These are phyloP conservation scores for Arthrobotrys musiformis DNA, from an alignment of 2,329 filamentous ascomycete species.

Conservation along the genomic window DNA sequence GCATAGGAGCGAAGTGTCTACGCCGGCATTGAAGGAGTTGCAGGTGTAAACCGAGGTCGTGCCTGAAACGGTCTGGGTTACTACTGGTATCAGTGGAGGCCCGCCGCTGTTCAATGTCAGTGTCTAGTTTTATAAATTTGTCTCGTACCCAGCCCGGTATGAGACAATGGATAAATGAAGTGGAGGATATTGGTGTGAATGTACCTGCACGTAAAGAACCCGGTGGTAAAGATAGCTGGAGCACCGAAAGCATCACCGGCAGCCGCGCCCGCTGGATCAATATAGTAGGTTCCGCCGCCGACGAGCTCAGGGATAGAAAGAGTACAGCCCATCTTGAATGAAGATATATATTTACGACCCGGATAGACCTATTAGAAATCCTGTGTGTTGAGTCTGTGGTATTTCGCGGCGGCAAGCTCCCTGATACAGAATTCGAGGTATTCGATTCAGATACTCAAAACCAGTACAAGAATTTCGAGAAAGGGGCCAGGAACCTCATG, in stretches of 20 bases:
- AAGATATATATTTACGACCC: background rate
- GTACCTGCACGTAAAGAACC: constrained; percentile 37
- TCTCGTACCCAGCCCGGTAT: no score
- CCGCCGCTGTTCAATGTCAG: constrained; percentile 13
- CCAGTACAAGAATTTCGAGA: background rate
- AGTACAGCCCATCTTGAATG: constrained; percentile 33
- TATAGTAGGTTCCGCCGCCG: constrained; percentile 14
- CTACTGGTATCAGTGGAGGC: background rate
- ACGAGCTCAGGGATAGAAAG: constrained; percentile 20
- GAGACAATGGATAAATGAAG: background rate
- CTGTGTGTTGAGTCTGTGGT: constrained; percentile 5
- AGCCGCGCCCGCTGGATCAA: constrained; percentile 8
- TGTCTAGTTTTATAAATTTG: no score
- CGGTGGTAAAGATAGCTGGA: constrained; percentile 7
- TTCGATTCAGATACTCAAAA: no score
- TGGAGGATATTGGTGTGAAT: background rate
- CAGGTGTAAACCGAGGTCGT: constrained; percentile 23
- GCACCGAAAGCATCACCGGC: constrained; percentile 25
- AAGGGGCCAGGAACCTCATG: background rate
- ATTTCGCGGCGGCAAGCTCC: background rate
- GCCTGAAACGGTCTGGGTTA: constrained; percentile 7
- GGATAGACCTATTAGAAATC: background rate
- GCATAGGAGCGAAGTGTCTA: constrained; percentile 28
- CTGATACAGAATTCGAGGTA: no score
- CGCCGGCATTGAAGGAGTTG: constrained; percentile 18